Evolutionary conservation across 1,139 yeast species (phyloP).

Genomic region (Hyphopichia fennica): DNA sequence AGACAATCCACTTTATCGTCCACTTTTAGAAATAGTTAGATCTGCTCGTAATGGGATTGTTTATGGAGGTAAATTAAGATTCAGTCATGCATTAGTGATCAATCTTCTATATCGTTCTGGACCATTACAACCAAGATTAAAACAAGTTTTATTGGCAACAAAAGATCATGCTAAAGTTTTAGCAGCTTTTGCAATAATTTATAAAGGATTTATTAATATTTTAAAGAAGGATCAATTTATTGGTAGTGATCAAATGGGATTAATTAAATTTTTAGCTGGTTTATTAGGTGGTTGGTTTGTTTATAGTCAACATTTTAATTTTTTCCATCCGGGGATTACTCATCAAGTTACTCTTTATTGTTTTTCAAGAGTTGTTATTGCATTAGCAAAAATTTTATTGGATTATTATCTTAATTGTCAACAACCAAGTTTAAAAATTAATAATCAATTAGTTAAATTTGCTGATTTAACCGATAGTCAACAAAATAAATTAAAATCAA

Average conservation of each 20-base stretch:
- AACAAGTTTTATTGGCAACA: slow-evolving; percentile 56
- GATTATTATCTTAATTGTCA: slow-evolving; percentile 37
- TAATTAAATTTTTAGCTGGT: slow-evolving; percentile 61
- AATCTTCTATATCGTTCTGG: slow-evolving; percentile 54
- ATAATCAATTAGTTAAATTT: slow-evolving; percentile 24
- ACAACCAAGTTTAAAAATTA: slow-evolving; percentile 32
- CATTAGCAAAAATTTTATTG: slow-evolving; percentile 48
- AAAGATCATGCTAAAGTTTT: slow-evolving; percentile 65
- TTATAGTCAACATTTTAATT: slow-evolving; percentile 56
- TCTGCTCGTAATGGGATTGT: slow-evolving; percentile 56
- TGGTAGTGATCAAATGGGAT: slow-evolving; percentile 24
- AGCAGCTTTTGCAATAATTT: slow-evolving; percentile 65
- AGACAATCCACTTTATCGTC: slow-evolving; percentile 32
- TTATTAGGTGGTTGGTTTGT: slow-evolving; percentile 63
- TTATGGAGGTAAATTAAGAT: slow-evolving; percentile 73
- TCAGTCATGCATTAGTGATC: slow-evolving; percentile 72
- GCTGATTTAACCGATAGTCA: slow-evolving; percentile 30
- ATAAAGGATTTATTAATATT: slow-evolving; percentile 42
- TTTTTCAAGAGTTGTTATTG: slow-evolving; percentile 57
- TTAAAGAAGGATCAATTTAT: slow-evolving; percentile 35
- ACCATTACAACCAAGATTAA: slow-evolving; percentile 46
- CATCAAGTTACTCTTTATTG: slow-evolving; percentile 65
- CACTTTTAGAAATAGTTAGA: slow-evolving; percentile 38
- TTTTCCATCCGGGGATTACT: slow-evolving; percentile 50
- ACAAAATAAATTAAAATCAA: slow-evolving; percentile 32